Conservation (phyloP, 495 filamentous ascomycete species). For the Aspergillus sparsus region DNA sequence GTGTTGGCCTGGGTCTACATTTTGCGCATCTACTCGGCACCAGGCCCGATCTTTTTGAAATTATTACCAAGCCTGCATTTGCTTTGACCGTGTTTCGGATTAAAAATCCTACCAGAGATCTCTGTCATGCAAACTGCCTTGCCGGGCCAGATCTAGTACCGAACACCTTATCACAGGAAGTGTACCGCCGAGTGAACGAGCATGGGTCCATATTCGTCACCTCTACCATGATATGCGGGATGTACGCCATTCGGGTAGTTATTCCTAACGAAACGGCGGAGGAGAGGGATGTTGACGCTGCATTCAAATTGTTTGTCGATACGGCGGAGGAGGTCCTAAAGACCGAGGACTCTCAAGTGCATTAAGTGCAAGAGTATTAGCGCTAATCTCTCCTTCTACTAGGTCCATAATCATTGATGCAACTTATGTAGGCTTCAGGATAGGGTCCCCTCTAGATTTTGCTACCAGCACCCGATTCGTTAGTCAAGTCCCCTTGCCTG, state of each 20-base stretch:
- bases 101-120: constrained; percentile 26
- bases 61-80: constrained; percentile 75
- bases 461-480: too few species aligned
- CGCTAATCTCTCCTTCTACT: too few species aligned
- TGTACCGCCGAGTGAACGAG: constrained; percentile 76
- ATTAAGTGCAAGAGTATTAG: too few species aligned
- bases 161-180: constrained; percentile 71
- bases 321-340: constrained; percentile 57
- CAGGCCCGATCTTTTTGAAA: constrained; percentile 73
- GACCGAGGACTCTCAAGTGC: constrained; percentile 3
- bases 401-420: too few species aligned
- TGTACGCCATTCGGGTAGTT: constrained; percentile 80
- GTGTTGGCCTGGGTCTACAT: constrained; percentile 64
- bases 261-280: constrained; percentile 67
- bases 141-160: constrained; percentile 49
- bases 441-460: too few species aligned
- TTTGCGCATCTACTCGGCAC: constrained; percentile 62
- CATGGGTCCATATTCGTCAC: constrained; percentile 83
- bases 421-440: too few species aligned
- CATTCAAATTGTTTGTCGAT: constrained; percentile 77
- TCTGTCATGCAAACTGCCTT: constrained; percentile 12
- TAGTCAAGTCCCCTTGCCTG: too few species aligned
- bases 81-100: constrained; percentile 75
- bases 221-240: constrained; percentile 69
- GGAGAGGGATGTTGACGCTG: constrained; percentile 67